Evolutionary conservation across 1,284 basidiomycete species (phyloP).

Genomic region (Trichosporon ovoides): DNA sequence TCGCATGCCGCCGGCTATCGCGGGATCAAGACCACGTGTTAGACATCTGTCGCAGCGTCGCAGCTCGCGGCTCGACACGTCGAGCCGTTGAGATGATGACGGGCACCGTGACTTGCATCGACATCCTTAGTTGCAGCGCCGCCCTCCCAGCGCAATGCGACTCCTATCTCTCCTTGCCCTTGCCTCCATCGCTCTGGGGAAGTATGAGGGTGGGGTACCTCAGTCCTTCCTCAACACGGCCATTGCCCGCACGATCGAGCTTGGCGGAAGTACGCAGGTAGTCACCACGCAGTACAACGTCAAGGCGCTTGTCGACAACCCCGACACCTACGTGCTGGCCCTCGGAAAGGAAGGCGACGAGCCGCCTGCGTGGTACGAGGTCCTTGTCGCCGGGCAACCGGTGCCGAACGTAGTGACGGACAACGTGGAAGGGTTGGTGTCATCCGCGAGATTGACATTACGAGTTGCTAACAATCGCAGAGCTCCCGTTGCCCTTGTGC

Average conservation of each 20-base stretch:
- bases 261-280: conserved; percentile 76
- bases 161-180: conserved; percentile 13
- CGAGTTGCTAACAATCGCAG: conserved; percentile 21
- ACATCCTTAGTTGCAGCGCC: background rate
- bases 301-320: conserved; percentile 61
- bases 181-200: conserved; percentile 4
- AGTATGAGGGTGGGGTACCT: conserved; percentile 17
- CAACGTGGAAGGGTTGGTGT: conserved; percentile 23
- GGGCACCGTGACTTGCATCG: background rate
- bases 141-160: conserved; percentile 8
- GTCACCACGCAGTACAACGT: conserved; percentile 81
- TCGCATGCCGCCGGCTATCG: too few relatives aligned
- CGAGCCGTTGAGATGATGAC: background rate
- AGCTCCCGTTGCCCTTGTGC: conserved; percentile 33
- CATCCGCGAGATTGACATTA: conserved; percentile 19
- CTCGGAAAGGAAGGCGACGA: conserved; percentile 60
- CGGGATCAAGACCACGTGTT: too few relatives aligned
- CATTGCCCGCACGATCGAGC: conserved; percentile 76
- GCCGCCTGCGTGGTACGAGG: conserved; percentile 72
- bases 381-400: conserved; percentile 56
- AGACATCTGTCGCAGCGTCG: too few relatives aligned
- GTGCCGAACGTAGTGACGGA: conserved; percentile 50
- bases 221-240: conserved; percentile 73
- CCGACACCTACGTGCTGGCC: conserved; percentile 64
- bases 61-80: background rate